phyloP scores from a whole-genome alignment of 768 basidiomycete species.

The Panaeolus papilionaceus region DNA sequence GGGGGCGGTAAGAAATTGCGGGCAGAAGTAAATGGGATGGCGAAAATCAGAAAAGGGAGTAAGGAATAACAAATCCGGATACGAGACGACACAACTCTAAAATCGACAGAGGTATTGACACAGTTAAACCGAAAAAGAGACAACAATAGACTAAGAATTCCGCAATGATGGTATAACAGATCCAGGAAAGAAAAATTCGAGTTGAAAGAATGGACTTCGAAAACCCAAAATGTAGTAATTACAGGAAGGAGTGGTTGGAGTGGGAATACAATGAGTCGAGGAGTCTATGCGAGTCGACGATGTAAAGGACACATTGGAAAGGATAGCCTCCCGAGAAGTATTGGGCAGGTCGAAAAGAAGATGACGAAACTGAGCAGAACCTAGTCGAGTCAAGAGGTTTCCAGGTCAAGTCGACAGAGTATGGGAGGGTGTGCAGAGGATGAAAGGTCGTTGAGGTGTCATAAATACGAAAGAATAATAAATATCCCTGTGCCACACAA shows the following conservation, averaged over 20 bases:
- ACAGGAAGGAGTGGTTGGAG: not conserved
- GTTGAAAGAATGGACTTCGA: not conserved
- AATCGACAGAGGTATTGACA: not conserved
- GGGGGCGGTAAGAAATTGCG: not conserved
- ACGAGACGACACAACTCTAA: not conserved
- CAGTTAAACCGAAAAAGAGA: not conserved
- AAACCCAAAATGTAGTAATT: not conserved
- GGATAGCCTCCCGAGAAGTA: too few species aligned
- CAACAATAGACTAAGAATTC: not conserved
- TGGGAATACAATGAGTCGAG: too few species aligned
- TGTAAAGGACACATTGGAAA: too few species aligned
- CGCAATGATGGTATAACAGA: not conserved
- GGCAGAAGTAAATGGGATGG: not conserved
- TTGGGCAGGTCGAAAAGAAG: too few species aligned
- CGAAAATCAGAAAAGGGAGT: not conserved
- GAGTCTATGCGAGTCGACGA: too few species aligned
- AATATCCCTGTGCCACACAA: not conserved
- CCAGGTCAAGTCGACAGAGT: too few species aligned
- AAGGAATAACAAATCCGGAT: not conserved
- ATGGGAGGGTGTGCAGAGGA: not conserved
- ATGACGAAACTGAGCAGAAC: too few species aligned
- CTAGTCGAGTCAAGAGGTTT: too few species aligned
- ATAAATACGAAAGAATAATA: not conserved
- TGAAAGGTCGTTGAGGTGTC: not conserved
- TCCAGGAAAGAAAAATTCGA: not conserved